Base-by-base conservation (phyloP, 176 grass and related monocot species). In the Secale cereale region DNA sequence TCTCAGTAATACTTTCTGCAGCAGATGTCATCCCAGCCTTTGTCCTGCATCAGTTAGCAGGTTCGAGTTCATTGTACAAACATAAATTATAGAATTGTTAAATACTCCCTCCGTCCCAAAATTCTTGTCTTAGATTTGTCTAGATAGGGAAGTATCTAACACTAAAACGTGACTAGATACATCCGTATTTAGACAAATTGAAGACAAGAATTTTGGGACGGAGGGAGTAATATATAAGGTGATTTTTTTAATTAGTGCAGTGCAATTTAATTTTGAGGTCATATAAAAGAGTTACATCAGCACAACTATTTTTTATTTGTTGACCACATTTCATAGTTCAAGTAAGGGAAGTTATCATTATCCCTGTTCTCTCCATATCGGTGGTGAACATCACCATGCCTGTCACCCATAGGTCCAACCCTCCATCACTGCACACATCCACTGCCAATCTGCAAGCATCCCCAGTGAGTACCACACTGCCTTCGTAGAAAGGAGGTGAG, bases 1-100 rank as follows among this genome's bases (percentile, higher is more conserved):
- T 96, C 60, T 96, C 93, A 1, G 93, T 96, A 54, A 95, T 95
- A 83, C 91, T 95, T 94, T 95, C 91, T 63, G 93, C 93, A 89
- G 90, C 88, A 17, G 93, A 95, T 74, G 91, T 91, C 97, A 98
- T 92, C 19, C 91, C 93, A 86, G 84, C 84, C 74, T 98, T 98
- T 88, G 93, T 98, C 86, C 93, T 98, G 56, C 37, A 86, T 41
- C 46, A 67, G 52, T 41, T 77, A 41, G 36, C 46, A 62, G 23
- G 25, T 69, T 50, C 45, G 4, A 27, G 54, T 78, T 74, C 30
- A 8, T n/a, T 20, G 52, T 41, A 74, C 11, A 56, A 9, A 35
- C 17, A 50, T 27, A 31, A 77, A 78, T 16, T 16, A 62, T n/a
- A 72, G 50, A n/a, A 19, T 52, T 19, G 29, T 59, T 64, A 14